These are phyloP conservation scores for Bryum argenteum DNA, from an alignment of 225 moss, liverwort and hornwort genomes.

Conservation along the genomic window DNA sequence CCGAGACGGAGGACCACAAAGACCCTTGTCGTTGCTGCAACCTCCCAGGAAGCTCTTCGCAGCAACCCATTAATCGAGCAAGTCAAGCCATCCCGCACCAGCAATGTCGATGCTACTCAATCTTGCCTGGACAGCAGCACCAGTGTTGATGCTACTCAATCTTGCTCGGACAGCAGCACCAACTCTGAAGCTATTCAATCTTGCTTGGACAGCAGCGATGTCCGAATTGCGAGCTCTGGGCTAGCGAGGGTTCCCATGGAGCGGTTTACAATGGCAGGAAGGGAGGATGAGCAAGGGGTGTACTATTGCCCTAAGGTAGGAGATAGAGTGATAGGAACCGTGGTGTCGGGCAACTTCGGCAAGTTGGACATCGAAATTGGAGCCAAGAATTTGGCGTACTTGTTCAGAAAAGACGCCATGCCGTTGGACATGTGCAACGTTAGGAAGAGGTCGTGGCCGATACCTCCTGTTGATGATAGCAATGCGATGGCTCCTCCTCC, in stretches of 20 bases:
- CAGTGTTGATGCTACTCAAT: not conserved
- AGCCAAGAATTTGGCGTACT: conserved; percentile 57
- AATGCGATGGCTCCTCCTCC: not conserved
- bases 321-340: conserved; percentile 70
- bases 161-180: conserved; percentile 19
- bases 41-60: conserved; percentile 15
- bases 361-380: conserved; percentile 79
- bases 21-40: not conserved
- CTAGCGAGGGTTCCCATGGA: conserved; percentile 12
- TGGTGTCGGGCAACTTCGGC: conserved; percentile 59
- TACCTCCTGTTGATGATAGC: conserved; percentile 23
- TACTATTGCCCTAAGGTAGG: conserved; percentile 66
- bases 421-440: conserved; percentile 59
- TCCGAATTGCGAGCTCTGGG: conserved; percentile 18
- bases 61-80: conserved; percentile 22
- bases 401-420: conserved; percentile 61
- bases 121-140: conserved; percentile 23
- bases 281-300: conserved; percentile 4
- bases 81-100: not conserved
- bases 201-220: conserved; percentile 31
- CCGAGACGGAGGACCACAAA: conserved; percentile 17
- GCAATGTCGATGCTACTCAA: not conserved
- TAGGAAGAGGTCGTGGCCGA: conserved; percentile 58
- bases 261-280: conserved; percentile 26
- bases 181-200: not conserved